These are phyloP conservation scores for Daldinia childiae DNA, from an alignment of 495 filamentous ascomycete species.

Conservation along the genomic window DNA sequence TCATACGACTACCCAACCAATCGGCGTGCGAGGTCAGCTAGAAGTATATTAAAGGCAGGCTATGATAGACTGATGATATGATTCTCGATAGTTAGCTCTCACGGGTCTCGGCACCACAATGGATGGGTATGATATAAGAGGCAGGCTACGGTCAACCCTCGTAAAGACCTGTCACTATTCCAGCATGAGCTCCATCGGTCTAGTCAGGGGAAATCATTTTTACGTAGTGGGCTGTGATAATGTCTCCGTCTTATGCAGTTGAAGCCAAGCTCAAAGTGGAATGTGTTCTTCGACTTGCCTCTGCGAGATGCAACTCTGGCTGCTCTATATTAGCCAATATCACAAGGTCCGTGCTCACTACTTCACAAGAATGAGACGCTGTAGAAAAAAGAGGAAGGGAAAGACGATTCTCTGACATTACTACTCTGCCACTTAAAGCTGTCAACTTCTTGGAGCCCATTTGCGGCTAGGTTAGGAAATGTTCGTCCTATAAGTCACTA, in stretches of 20 bases:
- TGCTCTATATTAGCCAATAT: slow-evolving; percentile 22
- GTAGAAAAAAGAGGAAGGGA: slow-evolving; percentile 13
- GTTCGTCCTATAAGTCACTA: slow-evolving; percentile 22
- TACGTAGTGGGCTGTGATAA: slow-evolving; percentile 21
- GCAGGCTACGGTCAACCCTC: slow-evolving; percentile 6
- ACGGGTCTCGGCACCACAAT: slow-evolving; percentile 6
- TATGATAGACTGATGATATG: slow-evolving; percentile 14
- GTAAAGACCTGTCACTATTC: slow-evolving; percentile 12
- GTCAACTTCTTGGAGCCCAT: slow-evolving; percentile 15
- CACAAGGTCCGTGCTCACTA: slow-evolving; percentile 22
- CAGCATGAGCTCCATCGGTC: slow-evolving; percentile 12
- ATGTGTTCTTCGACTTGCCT: slow-evolving; percentile 40
- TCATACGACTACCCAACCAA: slow-evolving; percentile 16
- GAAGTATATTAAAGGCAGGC: not conserved
- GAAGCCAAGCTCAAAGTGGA: slow-evolving; percentile 36
- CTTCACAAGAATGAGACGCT: slow-evolving; percentile 38
- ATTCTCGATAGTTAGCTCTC: not conserved
- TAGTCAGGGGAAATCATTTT: slow-evolving; percentile 4
- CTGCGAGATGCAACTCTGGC: slow-evolving; percentile 32
- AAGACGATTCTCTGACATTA: slow-evolving; percentile 23
- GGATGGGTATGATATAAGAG: slow-evolving; percentile 18
- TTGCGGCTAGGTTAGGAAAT: slow-evolving; percentile 24
- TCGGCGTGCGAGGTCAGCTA: slow-evolving; percentile 1
- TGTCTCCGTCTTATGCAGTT: slow-evolving; percentile 18
- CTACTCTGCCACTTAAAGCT: slow-evolving; percentile 25